Conservation (phyloP, 1,284 basidiomycete species). For the Fomes fomentarius region DNA sequence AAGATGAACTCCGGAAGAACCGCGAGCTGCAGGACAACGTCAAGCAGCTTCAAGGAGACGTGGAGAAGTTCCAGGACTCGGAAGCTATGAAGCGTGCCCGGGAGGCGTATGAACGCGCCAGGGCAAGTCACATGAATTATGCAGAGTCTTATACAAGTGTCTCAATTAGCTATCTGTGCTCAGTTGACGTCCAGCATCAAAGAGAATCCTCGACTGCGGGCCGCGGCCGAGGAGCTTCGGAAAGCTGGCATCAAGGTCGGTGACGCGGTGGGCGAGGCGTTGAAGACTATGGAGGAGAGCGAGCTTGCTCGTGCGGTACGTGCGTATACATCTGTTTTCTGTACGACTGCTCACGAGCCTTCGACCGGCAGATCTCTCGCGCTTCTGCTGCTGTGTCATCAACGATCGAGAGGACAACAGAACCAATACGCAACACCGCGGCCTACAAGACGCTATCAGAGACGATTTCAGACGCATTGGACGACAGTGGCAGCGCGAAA, state of each 20-base stretch:
- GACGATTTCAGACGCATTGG: conserved; percentile 89
- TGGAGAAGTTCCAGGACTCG: conserved; percentile 95
- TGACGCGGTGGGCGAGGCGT: conserved; percentile 90
- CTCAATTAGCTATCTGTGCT: conserved; percentile 6
- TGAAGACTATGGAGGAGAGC: conserved; percentile 93
- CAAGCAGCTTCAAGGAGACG: conserved; percentile 96
- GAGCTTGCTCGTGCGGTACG: conserved; percentile 86
- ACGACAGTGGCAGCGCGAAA: conserved; percentile 90
- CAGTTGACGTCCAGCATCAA: conserved; percentile 93
- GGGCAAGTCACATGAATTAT: conserved; percentile 43
- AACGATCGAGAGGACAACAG: conserved; percentile 83
- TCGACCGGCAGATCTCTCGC: conserved; percentile 62
- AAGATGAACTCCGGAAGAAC: conserved; percentile 92
- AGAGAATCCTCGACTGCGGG: conserved; percentile 91
- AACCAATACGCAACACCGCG: conserved; percentile 93
- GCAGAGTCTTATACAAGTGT: conserved; percentile 6
- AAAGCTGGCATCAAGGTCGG: conserved; percentile 91
- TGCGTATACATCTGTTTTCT: conserved; percentile 8
- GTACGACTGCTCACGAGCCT: neutral
- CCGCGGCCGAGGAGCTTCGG: conserved; percentile 89
- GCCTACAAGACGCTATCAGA: conserved; percentile 94
- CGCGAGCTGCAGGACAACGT: conserved; percentile 95
- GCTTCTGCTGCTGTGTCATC: conserved; percentile 81
- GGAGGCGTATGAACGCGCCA: conserved; percentile 91
- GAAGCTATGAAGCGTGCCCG: conserved; percentile 94